Base-by-base conservation (phyloP, 257 asterid genomes). In the Jaltomata sinuosa region DNA sequence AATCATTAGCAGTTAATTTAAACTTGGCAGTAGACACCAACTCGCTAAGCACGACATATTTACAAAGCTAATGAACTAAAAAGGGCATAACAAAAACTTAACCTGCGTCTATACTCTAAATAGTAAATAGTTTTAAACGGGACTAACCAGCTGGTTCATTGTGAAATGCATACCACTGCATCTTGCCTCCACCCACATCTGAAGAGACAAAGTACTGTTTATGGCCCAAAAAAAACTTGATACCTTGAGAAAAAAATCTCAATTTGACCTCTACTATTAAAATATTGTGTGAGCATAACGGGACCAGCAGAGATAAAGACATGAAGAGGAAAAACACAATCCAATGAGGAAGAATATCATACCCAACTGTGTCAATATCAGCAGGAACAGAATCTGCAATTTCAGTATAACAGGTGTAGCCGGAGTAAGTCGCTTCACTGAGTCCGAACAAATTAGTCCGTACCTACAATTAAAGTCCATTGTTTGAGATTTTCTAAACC, bases 101-200 rank as follows among this genome's bases (percentile, higher is more conserved):
- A n/a, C n/a, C n/a, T n/a, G n/a, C n/a, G n/a, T n/a, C n/a, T n/a
- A n/a, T n/a, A n/a, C n/a, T n/a, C n/a, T n/a, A n/a, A n/a, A n/a
- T n/a, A n/a, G n/a, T 42, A 74, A 76, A 27, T 38, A 83, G 55
- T 11, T 53, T 49, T 40, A 42, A n/a, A 21, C 40, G 5, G 19
- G 29, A 21, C 76, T 65, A 49, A 36, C 98, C 99, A 8, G 98
- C 86, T 12, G 92, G 85, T 84, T 97, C 99, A 22, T 92, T 91
- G 89, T 97, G 88, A 87, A 97, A 97, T 80, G 97, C 99, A 85
- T 97, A 97, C 99, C 99, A 97, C 89, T 97, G 99, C 98, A 97
- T 97, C 85, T 97, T 97, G 68, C 99, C 99, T 36, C 94, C 94
- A 27, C 99, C 99, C 50, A 97, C 99, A 87, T 97, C 99, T 4